Evolutionary conservation across 2,329 filamentous ascomycete species (phyloP).

Genomic region (Arthrobotrys entomopaga): DNA sequence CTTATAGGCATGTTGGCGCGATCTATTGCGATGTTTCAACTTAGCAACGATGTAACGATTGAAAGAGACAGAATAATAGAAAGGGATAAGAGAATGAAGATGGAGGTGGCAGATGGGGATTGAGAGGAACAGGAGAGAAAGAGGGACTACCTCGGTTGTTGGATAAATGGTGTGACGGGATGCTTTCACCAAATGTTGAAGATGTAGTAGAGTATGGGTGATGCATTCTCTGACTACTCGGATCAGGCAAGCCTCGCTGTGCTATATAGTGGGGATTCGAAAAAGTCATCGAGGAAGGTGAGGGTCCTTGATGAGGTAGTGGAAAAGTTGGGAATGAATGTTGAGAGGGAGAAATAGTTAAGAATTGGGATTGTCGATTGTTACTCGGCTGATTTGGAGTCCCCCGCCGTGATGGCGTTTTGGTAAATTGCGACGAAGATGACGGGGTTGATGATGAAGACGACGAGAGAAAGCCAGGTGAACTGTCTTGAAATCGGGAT

Average conservation of each 20-base stretch:
- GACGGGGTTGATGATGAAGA: conserved; percentile 46
- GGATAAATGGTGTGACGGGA: neutral
- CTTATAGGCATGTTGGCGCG: conserved; percentile 10
- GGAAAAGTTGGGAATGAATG: conserved; percentile 21
- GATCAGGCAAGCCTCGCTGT: conserved; percentile 18
- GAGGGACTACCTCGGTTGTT: conserved; percentile 3
- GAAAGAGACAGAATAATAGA: neutral
- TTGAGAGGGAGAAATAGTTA: conserved; percentile 23
- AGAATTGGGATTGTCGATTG: conserved; percentile 18
- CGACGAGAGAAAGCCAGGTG: conserved; percentile 38
- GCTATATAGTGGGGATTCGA: conserved; percentile 14
- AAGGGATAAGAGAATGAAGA: neutral
- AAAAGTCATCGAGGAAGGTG: conserved; percentile 27
- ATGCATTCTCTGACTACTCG: neutral
- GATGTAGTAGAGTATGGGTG: neutral
- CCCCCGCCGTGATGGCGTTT: conserved; percentile 24
- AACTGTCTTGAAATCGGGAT: conserved; percentile 40
- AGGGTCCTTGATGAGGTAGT: conserved; percentile 20
- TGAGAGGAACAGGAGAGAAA: neutral
- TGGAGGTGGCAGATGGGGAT: neutral
- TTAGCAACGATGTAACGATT: conserved; percentile 11
- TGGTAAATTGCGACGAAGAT: conserved; percentile 40
- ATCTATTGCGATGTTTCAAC: conserved; percentile 14
- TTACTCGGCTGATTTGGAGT: conserved; percentile 46
- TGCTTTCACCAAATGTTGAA: conserved; percentile 1